phyloP scores from a whole-genome alignment of 257 asterid genomes.

The Primulina tabacum region DNA sequence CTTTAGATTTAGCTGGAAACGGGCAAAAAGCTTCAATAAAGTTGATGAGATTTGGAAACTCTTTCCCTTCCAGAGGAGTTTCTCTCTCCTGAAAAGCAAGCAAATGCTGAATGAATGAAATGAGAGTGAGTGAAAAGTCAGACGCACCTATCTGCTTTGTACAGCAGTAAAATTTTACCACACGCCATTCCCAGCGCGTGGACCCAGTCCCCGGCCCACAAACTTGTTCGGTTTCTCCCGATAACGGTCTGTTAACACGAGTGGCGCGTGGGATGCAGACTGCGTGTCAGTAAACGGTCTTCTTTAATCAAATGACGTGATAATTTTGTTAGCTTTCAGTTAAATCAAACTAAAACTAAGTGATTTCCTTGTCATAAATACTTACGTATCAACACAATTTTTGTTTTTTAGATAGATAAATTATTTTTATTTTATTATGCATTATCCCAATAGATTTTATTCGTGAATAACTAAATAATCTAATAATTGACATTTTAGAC shows the following conservation, averaged over 20 bases:
- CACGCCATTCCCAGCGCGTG: not conserved
- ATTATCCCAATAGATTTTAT: too few relatives aligned
- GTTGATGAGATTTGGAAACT: not conserved
- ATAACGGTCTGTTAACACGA: too few relatives aligned
- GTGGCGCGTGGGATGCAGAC: not conserved
- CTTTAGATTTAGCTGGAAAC: not conserved
- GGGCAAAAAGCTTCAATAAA: not conserved
- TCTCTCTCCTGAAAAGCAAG: not conserved
- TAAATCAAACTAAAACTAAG: too few relatives aligned
- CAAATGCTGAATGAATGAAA: not conserved
- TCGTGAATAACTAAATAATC: too few relatives aligned
- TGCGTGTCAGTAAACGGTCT: too few relatives aligned
- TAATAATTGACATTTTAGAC: too few relatives aligned
- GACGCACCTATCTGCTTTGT: not conserved
- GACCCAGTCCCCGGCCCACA: not conserved
- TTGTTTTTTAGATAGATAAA: too few relatives aligned
- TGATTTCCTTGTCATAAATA: too few relatives aligned
- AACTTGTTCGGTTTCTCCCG: not conserved
- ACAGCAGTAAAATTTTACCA: not conserved
- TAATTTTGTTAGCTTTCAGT: too few relatives aligned
- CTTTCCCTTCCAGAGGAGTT: not conserved
- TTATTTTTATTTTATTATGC: too few relatives aligned
- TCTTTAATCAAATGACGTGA: too few relatives aligned
- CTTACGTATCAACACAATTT: too few relatives aligned
- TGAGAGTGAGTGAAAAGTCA: not conserved